Evolutionary conservation across 1,284 basidiomycete species (phyloP).

Genomic region (Naganishia albida): DNA sequence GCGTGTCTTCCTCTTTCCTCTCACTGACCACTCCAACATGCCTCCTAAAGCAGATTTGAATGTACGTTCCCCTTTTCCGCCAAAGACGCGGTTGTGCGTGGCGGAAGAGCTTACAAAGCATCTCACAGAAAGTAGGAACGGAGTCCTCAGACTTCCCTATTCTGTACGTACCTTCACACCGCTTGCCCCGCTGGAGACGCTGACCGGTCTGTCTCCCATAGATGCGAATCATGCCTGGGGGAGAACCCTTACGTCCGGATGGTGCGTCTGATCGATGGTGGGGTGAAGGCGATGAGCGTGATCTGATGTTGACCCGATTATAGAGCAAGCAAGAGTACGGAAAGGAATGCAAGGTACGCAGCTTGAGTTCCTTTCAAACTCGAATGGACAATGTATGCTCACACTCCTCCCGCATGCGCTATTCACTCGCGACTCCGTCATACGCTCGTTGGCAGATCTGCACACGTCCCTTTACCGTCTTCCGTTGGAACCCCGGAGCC

Average conservation of each 20-base stretch:
- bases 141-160: conserved; percentile 54
- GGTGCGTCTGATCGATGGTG: conserved; percentile 59
- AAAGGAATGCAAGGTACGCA: conserved; percentile 69
- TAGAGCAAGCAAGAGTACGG: conserved; percentile 95
- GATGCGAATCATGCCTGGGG: conserved; percentile 83
- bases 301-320: conserved; percentile 45
- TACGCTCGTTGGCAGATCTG: conserved; percentile 60
- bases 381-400: neutral
- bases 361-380: neutral
- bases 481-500: conserved; percentile 93
- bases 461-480: conserved; percentile 92
- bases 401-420: conserved; percentile 52
- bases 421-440: neutral
- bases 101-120: neutral
- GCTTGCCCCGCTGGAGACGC: conserved; percentile 44
- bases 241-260: conserved; percentile 85
- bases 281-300: conserved; percentile 21
- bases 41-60: conserved; percentile 54
- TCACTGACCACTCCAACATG: conserved; percentile 29
- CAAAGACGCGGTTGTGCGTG: neutral
- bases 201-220: conserved; percentile 80
- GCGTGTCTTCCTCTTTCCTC: too few relatives aligned
- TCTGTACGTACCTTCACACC: conserved; percentile 41
- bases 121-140: conserved; percentile 51
- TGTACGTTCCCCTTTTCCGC: conserved; percentile 39